Conservation (phyloP, 345 rosid genomes). For the Schrenkiella parvula region DNA sequence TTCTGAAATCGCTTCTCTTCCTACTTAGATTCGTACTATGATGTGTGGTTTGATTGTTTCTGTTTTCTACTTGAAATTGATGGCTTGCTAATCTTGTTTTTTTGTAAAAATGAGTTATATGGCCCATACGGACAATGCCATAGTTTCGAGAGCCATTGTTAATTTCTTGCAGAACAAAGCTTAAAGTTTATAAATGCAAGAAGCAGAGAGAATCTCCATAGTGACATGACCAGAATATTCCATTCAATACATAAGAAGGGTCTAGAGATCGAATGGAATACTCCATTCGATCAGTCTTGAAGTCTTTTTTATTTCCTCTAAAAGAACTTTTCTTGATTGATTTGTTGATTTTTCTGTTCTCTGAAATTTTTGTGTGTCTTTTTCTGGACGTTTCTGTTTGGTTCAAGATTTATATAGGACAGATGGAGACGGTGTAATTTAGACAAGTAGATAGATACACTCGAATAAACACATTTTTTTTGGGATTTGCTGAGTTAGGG, state of each 20-base stretch:
- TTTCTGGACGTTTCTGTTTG: slow-evolving; percentile 21
- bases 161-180: not conserved
- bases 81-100: too few relatives aligned
- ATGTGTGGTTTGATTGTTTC: too few relatives aligned
- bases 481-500: not conserved
- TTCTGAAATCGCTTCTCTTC: too few relatives aligned
- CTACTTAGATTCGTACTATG: too few relatives aligned
- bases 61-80: too few relatives aligned
- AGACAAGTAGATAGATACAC: slow-evolving; percentile 13
- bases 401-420: not conserved
- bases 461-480: not conserved
- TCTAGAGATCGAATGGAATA: slow-evolving; percentile 30
- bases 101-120: too few relatives aligned
- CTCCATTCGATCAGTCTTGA: slow-evolving; percentile 21
- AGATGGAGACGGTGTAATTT: slow-evolving; percentile 5
- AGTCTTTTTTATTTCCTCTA: not conserved
- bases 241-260: slow-evolving; percentile 24
- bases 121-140: slow-evolving; percentile 27
- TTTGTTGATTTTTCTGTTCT: not conserved
- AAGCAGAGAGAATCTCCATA: slow-evolving; percentile 6
- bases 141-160: slow-evolving; percentile 42
- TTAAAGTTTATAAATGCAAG: not conserved
- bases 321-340: not conserved
- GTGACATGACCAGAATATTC: slow-evolving; percentile 7
- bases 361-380: not conserved